Percentiles rank a stretch among this genome's conserved stretches.
Conservation (phyloP, 768 basidiomycete species). For the Lyophyllum decastes region DNA sequence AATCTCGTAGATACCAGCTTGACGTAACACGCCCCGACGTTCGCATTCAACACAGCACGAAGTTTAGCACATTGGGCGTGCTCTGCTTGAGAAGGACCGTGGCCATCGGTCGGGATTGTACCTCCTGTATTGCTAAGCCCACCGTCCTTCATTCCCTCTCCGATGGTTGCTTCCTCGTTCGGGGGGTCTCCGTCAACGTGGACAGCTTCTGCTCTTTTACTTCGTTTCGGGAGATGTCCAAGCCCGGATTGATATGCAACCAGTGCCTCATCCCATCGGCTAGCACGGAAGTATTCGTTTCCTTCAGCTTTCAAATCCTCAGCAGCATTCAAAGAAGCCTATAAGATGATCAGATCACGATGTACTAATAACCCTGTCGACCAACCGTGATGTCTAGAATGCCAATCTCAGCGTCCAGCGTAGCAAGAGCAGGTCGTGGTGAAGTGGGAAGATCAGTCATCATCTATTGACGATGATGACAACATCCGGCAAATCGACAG, state of each 20-base stretch:
- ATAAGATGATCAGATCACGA: slow-evolving; percentile 7
- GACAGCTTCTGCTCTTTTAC: slow-evolving; percentile 15
- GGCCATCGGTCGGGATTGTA: slow-evolving; percentile 20
- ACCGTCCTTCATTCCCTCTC: slow-evolving; percentile 20
- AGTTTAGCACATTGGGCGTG: slow-evolving; percentile 49
- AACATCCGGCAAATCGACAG: not conserved
- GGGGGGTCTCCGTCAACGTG: slow-evolving; percentile 7
- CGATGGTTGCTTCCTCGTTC: slow-evolving; percentile 14
- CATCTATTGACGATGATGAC: slow-evolving; percentile 13
- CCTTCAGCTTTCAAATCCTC: slow-evolving; percentile 73
- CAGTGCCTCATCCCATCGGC: slow-evolving; percentile 71
- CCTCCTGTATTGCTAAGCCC: slow-evolving; percentile 12
- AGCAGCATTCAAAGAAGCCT: slow-evolving; percentile 53
- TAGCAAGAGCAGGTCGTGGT: not conserved
- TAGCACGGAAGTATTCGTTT: slow-evolving; percentile 68
- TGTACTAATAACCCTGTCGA: not conserved
- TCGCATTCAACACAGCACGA: slow-evolving; percentile 79
- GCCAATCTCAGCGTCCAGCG: not conserved
- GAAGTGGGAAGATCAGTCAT: slow-evolving; percentile 16
- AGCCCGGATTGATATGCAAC: slow-evolving; percentile 70
- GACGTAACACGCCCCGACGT: slow-evolving; percentile 83
- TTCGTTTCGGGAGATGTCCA: slow-evolving; percentile 58
- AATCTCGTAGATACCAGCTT: slow-evolving; percentile 60
- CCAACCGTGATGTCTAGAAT: slow-evolving; percentile 6
- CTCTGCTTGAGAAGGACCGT: slow-evolving; percentile 6